Evolutionary conservation across 108 stramenopile genomes (phyloP), one percentile per base, ranked within the genome.

Genomic region (Chaetoceros muelleri): DNA sequence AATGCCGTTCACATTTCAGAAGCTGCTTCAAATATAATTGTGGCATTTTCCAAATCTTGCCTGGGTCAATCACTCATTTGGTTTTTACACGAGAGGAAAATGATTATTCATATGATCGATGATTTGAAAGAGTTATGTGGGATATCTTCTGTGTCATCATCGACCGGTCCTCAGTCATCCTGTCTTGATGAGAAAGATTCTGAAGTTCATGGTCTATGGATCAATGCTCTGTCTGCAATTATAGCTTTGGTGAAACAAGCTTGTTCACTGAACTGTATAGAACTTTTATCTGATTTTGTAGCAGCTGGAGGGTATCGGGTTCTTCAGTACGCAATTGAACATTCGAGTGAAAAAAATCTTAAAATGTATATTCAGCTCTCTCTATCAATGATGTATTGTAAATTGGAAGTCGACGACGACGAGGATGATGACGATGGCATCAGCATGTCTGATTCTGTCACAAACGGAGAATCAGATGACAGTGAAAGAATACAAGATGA

Each of bases 91-190:
- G 92, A 96, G 69, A 64, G 85, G 45, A 90, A 90, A 58, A 93
- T 94, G 77, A 89, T 96, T 61, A 64, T 90, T 47, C 89, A 95
- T 67, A 91, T 96, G 81, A 91, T 92, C 22, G 93, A 93, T 59
- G 95, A 96, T 66, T 62, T 96, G 61, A 87, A 90, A 55, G 92
- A 96, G 51, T 62, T 96, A 28, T 78, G 80, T 57, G 90, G 79
- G 45, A 75, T 89, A 52, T 75, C 70, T 13, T 44, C 63, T n/a
- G 58, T 23, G 44, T 46, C 46, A 24, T 28, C 55, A 3, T 48
- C 48, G 8, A 23, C 63, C 23, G 49, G 40, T 22, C 26, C 57
- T 29, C 52, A 58, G 24, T 24, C 66, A 49, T 60, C 66, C 28
- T 77, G 74, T 58, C 71, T 96, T 19, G 73, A 85, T 44, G 93